Evolutionary conservation across 805 yeast species (phyloP), one percentile per base, ranked within the genome.

Genomic region (Kodamaea sagamina): DNA sequence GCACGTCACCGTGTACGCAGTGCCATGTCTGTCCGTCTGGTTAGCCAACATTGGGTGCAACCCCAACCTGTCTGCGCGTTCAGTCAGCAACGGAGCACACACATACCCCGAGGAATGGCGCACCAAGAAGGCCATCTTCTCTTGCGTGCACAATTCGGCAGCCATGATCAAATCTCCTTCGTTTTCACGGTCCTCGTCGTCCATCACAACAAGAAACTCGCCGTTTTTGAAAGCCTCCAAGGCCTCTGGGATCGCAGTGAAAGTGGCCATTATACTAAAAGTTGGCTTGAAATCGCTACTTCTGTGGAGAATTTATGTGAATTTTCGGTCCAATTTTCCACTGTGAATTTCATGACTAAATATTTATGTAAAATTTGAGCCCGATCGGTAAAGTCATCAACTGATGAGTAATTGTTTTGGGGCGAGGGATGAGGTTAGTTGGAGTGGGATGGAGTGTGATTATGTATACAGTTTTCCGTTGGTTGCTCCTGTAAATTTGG

Each of bases 121-220:
- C 36, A 93, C 95, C 49, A 93, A 68, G 57, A 93, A 93, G 1
- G 98, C 99, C 97, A 93, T 89, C 52, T 89, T 81, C 57, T 83
- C 83, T 35, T 86, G 81, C 31, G 95, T 86, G 52, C 82, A 73
- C 42, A 72, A 72, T 51, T 85, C 81, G 28, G 97, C 99, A n/a
- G 98, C 95, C 38, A 87, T 83, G 54, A 93, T 89, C 58, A 93
- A 74, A 61, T 93, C 99, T 41, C 99, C 99, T 68, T 93, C 99
- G 63, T 93, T 93, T 65, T 93, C 99, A 54, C 99, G 82, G 59
- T 78, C 78, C 63, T 89, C 97, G 60, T 93, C 97, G 63, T 93
- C 99, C 86, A 93, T 86, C n/a, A 93, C 99, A 36, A 93, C 79
- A 37, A 93, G 73, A 57, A 92, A 89, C 62, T 89, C 86, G 22